Base-by-base conservation (phyloP, 179 eudicot species). In the Silene noctiflora region DNA sequence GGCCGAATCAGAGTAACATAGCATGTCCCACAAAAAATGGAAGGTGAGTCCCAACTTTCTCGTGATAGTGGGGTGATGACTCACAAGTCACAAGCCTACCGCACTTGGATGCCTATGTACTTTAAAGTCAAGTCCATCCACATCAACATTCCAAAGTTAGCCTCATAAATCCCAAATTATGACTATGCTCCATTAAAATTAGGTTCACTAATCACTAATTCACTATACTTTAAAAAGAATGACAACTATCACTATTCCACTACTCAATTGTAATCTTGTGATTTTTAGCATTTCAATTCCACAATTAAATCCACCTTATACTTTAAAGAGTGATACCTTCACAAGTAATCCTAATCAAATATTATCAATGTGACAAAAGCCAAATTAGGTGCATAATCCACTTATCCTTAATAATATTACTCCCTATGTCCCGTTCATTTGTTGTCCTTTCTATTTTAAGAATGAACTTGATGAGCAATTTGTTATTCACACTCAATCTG, bases 1-100 rank as follows among this genome's bases (percentile, higher is more conserved):
- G 7, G 39, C 39, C 6, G 7, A 33, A 7, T 33, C 7, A 33
- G 39, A 4, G 39, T 33, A 33, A 33, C 39, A 33, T 4, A 33
- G 39, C 46, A 39, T 39, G 46, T 29, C 76, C 69, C 69, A 61
- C 46, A 44, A 70, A 74, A 48, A 59, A 17, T 6, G 55, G 55
- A 70, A 71, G 64, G 59, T 29, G 55, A 27, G 24, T 13, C 20
- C 31, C 75, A 20, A 77, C 22, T 64, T 42, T 10, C 65, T 60
- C 10, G 33, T 67, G 53, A 53, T 48, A 69, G 59, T 77, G 64
- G 77, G 63, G 25, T 20, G 51, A 42, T 74, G 84, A 81, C 24
- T 81, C 76, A 77, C 73, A 76, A 55, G 31, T 76, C 65, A 73
- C 74, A 62, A 25, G 66, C 1, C 16, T 4, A 65, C 17, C 19